Evolutionary conservation across 2,329 filamentous ascomycete species (phyloP), one percentile per base, ranked within the genome.

Genomic region (Stachybotrys chartarum): DNA sequence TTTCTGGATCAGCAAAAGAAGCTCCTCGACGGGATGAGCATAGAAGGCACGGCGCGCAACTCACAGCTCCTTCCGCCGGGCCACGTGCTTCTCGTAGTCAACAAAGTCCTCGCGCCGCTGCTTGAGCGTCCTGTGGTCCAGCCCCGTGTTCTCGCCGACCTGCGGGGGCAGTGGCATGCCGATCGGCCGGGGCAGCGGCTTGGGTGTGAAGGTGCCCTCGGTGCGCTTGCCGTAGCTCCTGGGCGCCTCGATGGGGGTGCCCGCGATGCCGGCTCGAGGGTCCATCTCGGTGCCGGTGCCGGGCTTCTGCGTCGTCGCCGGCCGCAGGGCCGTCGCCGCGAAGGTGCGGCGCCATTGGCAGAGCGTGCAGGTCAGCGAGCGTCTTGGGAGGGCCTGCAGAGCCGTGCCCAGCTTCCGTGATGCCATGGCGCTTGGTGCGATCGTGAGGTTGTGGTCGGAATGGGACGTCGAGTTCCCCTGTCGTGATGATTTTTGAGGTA

Each of bases 61-160:
- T 60, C 79, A 91, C 88, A 97, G 77, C 68, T 90, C 79, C 63
- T 89, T 81, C 60, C 93, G 83, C 61, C 86, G 82, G 60, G 82
- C 78, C 7, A 97, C 73, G 68, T 97, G 92, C 70, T 90, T 92
- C 56, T 94, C 87, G 66, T 90, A 92, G 72, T 94, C 79, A 60
- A 90, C 84, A 67, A 96, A 91, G 67, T 96, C 91, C 60, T 90
- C 84, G 46, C 86, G 81, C 52, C 84, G 83, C 72, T 96, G 79
- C 58, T 77, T 77, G 59, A 88, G 70, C 1, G 85, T 79, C 46
- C 92, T 84, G 17, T 63, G 66, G 64, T 95, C 90, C 58, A 88
- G 70, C 54, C 91, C 91, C 1, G 85, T 87, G 72, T 97, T 97
- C 70, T 97, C 86, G 57, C 91, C 91, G 12, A 83, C 74, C 56